Conservation (phyloP, 2,329 filamentous ascomycete genomes). For the Monosporascus sp. region DNA sequence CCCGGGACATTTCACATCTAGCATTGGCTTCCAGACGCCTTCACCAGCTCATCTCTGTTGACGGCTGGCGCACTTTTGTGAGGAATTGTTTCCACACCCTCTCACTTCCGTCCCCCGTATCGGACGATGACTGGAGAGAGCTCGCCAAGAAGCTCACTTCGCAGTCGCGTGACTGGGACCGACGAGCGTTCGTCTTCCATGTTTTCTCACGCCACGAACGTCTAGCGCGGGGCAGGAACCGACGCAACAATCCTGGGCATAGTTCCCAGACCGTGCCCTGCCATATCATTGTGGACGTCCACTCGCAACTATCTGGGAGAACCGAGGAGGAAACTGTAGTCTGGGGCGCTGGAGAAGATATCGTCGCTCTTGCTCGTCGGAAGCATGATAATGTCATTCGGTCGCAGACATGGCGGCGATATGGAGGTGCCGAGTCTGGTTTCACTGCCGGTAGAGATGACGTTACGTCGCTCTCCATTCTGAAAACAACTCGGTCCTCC, state of each 20-base stretch:
- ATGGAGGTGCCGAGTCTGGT: conserved; percentile 33
- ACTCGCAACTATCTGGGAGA: conserved; percentile 28
- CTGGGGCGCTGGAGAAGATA: conserved; percentile 47
- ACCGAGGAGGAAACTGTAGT: conserved; percentile 39
- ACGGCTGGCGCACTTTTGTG: conserved; percentile 48
- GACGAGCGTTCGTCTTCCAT: conserved; percentile 37
- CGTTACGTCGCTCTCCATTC: conserved; percentile 41
- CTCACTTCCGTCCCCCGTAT: conserved; percentile 20
- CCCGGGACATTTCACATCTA: conserved; percentile 41
- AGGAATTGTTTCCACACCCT: conserved; percentile 39
- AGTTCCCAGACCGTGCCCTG: conserved; percentile 33
- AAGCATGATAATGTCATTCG: conserved; percentile 11
- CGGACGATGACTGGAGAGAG: conserved; percentile 19
- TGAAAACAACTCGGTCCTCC: conserved; percentile 26
- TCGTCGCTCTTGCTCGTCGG: conserved; percentile 38
- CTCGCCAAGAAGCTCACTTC: conserved; percentile 43
- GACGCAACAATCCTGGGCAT: neutral
- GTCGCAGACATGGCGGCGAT: conserved; percentile 30
- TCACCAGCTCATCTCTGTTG: conserved; percentile 31
- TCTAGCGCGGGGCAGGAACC: neutral
- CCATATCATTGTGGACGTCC: conserved; percentile 44
- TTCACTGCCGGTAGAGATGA: conserved; percentile 43
- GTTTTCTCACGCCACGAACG: conserved; percentile 17
- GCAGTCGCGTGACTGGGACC: conserved; percentile 50
- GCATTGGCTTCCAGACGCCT: conserved; percentile 34